Base-by-base conservation (phyloP, 768 basidiomycete species). In the Filobasidium wieringae region DNA sequence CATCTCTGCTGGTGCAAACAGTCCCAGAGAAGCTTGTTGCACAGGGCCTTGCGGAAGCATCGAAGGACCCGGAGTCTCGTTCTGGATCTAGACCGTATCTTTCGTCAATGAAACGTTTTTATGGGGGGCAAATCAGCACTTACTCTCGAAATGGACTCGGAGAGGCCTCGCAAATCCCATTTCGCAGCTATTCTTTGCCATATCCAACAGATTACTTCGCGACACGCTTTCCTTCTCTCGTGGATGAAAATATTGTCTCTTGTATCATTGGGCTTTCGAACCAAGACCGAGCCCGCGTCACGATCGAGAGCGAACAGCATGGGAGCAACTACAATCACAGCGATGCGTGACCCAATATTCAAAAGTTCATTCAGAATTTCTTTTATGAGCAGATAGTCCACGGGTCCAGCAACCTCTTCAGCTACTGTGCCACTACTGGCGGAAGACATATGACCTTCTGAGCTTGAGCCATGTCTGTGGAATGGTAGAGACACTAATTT, bases 271-370 rank as follows among this genome's bases (percentile, higher is more conserved):
- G 66, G 58, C 41, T 63, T 51, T 26, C 65, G 51, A 22, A 70
- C 76, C 27, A 77, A 64, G 32, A 77, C 76, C 3, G 55, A 61
- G 15, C 68, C 66, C 0, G 80, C 75, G 9, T 80, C 80, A 7
- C 66, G 71, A 55, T 87, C 81, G 51, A 93, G 71, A 1, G 86
- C 83, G n/a, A 88, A 68, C 27, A 95, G 72, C 87, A 95, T 90
- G 4, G 91, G 90, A 32, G 88, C 74, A 22, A 88, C 87, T 1
- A 83, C 82, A 17, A 90, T 74, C 37, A 93, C 65, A 2, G 83
- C 85, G 39, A 84, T 81, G 27, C 84, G 74, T 1, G 91, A 89
- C n/a, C 87, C 71, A 51, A 84, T 78, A 61, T 84, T 77, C 51
- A 88, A 84, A 27, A 87, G 77, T 2, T 80, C 79, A 5, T 76